These are phyloP conservation scores for Actinidia polygama DNA, from an alignment of 179 eudicot genomes.

Conservation along the genomic window DNA sequence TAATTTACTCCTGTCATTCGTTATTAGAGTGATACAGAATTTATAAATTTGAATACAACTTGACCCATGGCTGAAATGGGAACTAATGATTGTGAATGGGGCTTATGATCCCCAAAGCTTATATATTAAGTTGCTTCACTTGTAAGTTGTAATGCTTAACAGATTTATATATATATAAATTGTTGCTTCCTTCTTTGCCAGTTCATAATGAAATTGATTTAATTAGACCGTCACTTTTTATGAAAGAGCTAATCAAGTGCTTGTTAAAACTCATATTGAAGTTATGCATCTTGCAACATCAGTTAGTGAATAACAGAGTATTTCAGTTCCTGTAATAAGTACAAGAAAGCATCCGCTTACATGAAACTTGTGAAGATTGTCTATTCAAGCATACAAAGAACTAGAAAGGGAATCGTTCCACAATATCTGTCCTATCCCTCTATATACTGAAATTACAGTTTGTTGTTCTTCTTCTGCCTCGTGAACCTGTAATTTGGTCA, in stretches of 20 bases:
- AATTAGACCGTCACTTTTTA: background rate
- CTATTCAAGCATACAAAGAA: background rate
- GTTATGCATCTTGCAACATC: background rate
- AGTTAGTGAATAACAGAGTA: background rate
- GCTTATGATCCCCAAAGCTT: background rate
- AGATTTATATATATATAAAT: background rate
- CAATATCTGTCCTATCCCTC: background rate
- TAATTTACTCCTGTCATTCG: too few species aligned
- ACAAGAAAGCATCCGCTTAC: background rate
- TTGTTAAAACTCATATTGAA: background rate
- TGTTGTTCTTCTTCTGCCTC: background rate
- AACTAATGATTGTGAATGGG: background rate
- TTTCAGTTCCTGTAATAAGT: slow-evolving; percentile 6
- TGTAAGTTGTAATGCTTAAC: background rate
- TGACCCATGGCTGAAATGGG: background rate
- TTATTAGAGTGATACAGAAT: too few species aligned
- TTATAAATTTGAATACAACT: too few species aligned
- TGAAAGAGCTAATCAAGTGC: background rate
- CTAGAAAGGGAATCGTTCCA: background rate
- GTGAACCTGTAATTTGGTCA: background rate
- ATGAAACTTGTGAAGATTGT: background rate
- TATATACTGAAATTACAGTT: background rate
- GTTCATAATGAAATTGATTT: background rate
- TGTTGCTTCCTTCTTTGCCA: background rate
- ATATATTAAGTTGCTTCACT: background rate